Evolutionary conservation across 768 basidiomycete species (phyloP).

Genomic region (Clitopilus hobsonii): DNA sequence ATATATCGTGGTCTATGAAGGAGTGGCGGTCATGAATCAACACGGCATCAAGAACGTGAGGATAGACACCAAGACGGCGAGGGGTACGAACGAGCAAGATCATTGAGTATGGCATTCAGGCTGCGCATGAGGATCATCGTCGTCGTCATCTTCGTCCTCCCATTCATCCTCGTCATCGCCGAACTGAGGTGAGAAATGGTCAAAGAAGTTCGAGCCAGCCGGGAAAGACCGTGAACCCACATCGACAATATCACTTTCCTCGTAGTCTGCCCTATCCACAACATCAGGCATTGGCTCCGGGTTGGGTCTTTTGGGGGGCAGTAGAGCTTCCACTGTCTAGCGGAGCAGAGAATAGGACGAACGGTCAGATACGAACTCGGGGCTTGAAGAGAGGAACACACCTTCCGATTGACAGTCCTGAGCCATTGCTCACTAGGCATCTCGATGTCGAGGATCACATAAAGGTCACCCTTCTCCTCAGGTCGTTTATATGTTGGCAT

Average conservation of each 20-base stretch:
- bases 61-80: not conserved
- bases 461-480: slow-evolving; percentile 74
- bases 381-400: slow-evolving; percentile 22
- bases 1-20: not conserved
- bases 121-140: slow-evolving; percentile 48
- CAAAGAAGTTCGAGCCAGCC: slow-evolving; percentile 74
- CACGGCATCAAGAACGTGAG: not conserved
- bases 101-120: slow-evolving; percentile 64
- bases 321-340: slow-evolving; percentile 60
- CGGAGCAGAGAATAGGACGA: too few relatives aligned
- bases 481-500: slow-evolving; percentile 76
- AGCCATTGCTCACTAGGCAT: slow-evolving; percentile 86
- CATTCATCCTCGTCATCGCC: slow-evolving; percentile 66
- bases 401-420: slow-evolving; percentile 54
- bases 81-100: slow-evolving; percentile 8
- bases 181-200: slow-evolving; percentile 68
- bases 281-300: slow-evolving; percentile 68
- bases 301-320: slow-evolving; percentile 75
- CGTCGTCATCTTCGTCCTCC: slow-evolving; percentile 70
- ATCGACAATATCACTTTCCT: slow-evolving; percentile 75
- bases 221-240: slow-evolving; percentile 79
- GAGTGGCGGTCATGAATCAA: not conserved
- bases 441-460: slow-evolving; percentile 79
- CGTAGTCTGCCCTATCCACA: slow-evolving; percentile 67
- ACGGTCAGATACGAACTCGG: too few relatives aligned